Conservation (phyloP, 2,329 filamentous ascomycete species). For the Pestalotiopsis sp. region DNA sequence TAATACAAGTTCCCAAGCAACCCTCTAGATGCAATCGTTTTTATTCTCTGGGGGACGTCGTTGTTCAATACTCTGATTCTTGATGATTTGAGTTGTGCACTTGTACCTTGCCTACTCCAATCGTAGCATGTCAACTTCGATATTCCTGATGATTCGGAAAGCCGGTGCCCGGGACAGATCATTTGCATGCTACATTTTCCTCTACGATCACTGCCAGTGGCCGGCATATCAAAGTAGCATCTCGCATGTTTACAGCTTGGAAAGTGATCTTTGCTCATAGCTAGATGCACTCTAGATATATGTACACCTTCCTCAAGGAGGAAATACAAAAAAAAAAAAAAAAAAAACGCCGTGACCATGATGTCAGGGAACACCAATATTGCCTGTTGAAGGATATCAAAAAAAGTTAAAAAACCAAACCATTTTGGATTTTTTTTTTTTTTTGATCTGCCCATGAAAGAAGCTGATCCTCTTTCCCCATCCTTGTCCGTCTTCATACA, state of each 20-base stretch:
- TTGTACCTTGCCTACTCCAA: background rate
- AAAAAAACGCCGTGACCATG: background rate
- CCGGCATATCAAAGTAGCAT: background rate
- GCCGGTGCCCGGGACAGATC: too few species aligned
- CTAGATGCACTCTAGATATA: background rate
- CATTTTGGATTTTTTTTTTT: background rate
- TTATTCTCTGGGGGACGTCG: background rate
- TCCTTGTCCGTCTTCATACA: background rate
- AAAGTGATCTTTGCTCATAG: background rate
- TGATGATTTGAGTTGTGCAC: background rate
- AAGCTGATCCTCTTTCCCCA: slow-evolving; percentile 20
- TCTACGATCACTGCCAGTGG: too few species aligned
- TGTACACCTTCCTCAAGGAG: background rate
- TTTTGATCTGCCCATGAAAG: background rate
- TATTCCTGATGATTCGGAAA: background rate
- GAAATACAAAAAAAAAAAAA: background rate
- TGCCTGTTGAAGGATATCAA: slow-evolving; percentile 8
- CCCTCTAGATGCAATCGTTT: background rate
- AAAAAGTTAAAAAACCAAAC: background rate
- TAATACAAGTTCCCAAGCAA: slow-evolving; percentile 39
- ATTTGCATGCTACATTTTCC: too few species aligned
- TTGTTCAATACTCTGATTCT: background rate
- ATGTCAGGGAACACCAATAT: background rate
- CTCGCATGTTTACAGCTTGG: background rate
- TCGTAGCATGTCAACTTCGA: background rate